Base-by-base conservation (phyloP, 1,284 basidiomycete species). In the Fomitiporia mediterranea region DNA sequence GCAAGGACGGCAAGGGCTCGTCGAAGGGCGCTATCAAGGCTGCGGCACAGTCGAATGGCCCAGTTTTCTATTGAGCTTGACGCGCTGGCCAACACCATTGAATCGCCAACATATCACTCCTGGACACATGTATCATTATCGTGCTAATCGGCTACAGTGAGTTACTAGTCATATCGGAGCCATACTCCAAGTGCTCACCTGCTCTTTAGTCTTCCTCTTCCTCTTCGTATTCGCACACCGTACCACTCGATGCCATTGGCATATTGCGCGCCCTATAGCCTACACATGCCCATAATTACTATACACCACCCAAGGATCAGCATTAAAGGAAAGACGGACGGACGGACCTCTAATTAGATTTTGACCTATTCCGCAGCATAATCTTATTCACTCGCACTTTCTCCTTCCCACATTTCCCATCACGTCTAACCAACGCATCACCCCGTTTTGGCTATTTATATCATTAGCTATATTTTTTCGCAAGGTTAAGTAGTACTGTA, bases 11-110 rank as follows among this genome's bases (percentile, higher is more conserved):
- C 8, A 49, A 53, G 57, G 42, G 42, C 11, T 51, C 57, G 27
- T 58, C 57, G 15, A 38, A 35, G n/a, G n/a, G 28, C 6, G 52
- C 27, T 19, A 59, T 59, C 42, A 59, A 55, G 30, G 21, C 48
- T 23, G 40, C 48, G 13, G 57, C 57, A 23, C 39, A 55, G 27
- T 44, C 53, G 32, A 59, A 51, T 34, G 53, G 53, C 1, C 34
- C 57, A n/a, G 53, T 55, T n/a, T 55, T 55, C 48, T 52, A 27
- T 28, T 53, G 51, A 47, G 32, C 37, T 15, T 32, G 15, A 7
- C 15, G n/a, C 21, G 40, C 27, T 43, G 19, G 34, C 23, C 34
- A 39, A 28, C 28, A 4, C 8, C 25, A 35, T 17, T 15, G 25
- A 19, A 23, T 35, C 50, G 32, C 28, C 50, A 11, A 25, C 28